These are phyloP conservation scores for Rhinocladiella mackenziei DNA, from an alignment of 2,329 filamentous ascomycete genomes.

Conservation along the genomic window DNA sequence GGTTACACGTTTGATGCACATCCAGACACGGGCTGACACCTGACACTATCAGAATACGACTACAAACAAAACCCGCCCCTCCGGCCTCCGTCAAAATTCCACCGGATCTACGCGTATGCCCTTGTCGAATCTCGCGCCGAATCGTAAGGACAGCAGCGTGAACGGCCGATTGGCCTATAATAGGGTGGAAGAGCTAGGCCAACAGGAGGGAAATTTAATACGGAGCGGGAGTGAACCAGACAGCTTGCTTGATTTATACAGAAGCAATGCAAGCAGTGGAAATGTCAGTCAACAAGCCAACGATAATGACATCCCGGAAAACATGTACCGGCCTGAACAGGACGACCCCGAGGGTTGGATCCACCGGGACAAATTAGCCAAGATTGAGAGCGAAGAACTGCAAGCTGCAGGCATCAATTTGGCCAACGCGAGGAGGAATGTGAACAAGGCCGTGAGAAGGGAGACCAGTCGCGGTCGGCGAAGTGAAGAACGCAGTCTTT, in stretches of 20 bases:
- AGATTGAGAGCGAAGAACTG: constrained; percentile 49
- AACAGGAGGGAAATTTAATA: constrained; percentile 32
- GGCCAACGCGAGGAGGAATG: constrained; percentile 39
- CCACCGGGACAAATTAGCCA: constrained; percentile 49
- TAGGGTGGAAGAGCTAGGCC: constrained; percentile 33
- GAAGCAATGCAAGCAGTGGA: constrained; percentile 28
- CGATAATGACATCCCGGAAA: constrained; percentile 30
- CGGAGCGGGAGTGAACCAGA: constrained; percentile 40
- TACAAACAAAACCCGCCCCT: constrained; percentile 16
- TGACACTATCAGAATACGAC: constrained; percentile 18
- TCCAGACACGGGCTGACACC: constrained; percentile 16
- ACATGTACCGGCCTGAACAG: constrained; percentile 32
- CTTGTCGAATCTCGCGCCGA: constrained; percentile 20
- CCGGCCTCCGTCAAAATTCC: constrained; percentile 19
- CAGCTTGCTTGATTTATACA: constrained; percentile 37
- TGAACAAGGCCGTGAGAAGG: constrained; percentile 35
- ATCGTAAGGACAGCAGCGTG: constrained; percentile 23
- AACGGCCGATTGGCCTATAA: constrained; percentile 16
- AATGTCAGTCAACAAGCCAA: constrained; percentile 24
- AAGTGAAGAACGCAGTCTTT: constrained; percentile 31
- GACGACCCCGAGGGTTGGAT: constrained; percentile 45
- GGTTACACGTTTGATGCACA: constrained; percentile 2
- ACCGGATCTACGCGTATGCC: constrained; percentile 20
- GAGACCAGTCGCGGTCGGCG: constrained; percentile 39
- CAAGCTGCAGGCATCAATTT: constrained; percentile 46